These are phyloP conservation scores for Saccharomycopsis fibuligera DNA, from an alignment of 805 yeast species.

Conservation along the genomic window DNA sequence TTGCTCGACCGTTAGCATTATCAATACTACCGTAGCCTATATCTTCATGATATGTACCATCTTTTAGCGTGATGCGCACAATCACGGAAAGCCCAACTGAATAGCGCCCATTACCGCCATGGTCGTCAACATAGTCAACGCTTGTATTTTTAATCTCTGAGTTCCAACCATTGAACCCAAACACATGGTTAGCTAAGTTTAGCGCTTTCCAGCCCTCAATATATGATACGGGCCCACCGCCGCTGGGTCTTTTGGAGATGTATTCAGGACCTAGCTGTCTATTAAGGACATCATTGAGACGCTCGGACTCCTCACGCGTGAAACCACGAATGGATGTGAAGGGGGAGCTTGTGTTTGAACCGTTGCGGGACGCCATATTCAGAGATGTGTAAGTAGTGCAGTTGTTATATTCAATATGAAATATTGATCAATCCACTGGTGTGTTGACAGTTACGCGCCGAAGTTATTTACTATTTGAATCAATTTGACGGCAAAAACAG, in stretches of 20 bases:
- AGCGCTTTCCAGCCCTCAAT: constrained; percentile 83
- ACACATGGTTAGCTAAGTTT: constrained; percentile 71
- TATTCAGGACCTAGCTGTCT: constrained; percentile 68
- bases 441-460: too few species aligned
- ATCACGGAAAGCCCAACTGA: constrained; percentile 64
- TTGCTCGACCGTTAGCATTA: constrained; percentile 62
- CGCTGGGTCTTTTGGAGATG: constrained; percentile 69
- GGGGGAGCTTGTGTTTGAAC: background rate
- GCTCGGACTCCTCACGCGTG: constrained; percentile 8
- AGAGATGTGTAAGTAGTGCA: background rate
- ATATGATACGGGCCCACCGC: constrained; percentile 60
- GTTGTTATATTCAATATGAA: too few species aligned
- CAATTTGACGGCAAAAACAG: too few species aligned
- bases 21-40: constrained; percentile 82
- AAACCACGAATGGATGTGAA: too few species aligned
- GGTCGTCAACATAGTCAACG: constrained; percentile 60
- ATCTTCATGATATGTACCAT: constrained; percentile 78
- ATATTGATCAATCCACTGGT: too few species aligned
- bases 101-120: constrained; percentile 46
- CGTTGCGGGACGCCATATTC: background rate
- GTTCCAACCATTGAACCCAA: constrained; percentile 81
- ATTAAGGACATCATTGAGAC: constrained; percentile 31
- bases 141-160: constrained; percentile 60
- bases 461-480: too few species aligned
- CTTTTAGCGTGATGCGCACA: constrained; percentile 67